phyloP scores from a whole-genome alignment of 805 yeast genomes.

The Ogataea philodendri region DNA sequence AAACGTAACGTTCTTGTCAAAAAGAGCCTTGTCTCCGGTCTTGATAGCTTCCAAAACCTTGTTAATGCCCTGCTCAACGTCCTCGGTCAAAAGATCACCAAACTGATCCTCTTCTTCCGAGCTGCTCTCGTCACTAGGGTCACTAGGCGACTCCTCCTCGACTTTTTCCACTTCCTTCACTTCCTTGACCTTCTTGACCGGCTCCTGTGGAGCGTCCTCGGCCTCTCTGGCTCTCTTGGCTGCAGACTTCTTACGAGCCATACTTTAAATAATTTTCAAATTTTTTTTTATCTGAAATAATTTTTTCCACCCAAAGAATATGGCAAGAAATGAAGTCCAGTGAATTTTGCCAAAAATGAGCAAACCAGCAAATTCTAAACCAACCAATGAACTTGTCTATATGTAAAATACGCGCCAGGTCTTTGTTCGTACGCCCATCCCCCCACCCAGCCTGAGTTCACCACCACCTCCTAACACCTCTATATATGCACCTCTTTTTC shows the following conservation, averaged over 20 bases:
- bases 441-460: not conserved
- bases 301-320: too few species aligned
- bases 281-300: slow-evolving; percentile 1
- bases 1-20: slow-evolving; percentile 69
- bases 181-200: slow-evolving; percentile 6
- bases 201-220: slow-evolving; percentile 15
- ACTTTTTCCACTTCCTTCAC: slow-evolving; percentile 29
- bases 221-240: slow-evolving; percentile 54
- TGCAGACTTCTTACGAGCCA: slow-evolving; percentile 90
- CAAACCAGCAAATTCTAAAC: too few species aligned
- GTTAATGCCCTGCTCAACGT: slow-evolving; percentile 76
- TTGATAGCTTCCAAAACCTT: slow-evolving; percentile 70
- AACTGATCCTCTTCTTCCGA: slow-evolving; percentile 85
- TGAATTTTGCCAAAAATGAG: too few species aligned
- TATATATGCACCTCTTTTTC: slow-evolving; percentile 10
- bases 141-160: slow-evolving; percentile 17
- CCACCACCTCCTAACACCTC: slow-evolving; percentile 2
- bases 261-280: slow-evolving; percentile 23
- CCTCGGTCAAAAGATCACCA: slow-evolving; percentile 84
- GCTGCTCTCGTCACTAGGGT: slow-evolving; percentile 31
- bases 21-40: slow-evolving; percentile 60
- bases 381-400: too few species aligned
- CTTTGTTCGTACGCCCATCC: slow-evolving; percentile 1
- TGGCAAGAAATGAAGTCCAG: too few species aligned
- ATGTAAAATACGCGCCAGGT: too few species aligned